Evolutionary conservation across 768 basidiomycete genomes (phyloP).

Genomic region (Ephemerocybe angulata): DNA sequence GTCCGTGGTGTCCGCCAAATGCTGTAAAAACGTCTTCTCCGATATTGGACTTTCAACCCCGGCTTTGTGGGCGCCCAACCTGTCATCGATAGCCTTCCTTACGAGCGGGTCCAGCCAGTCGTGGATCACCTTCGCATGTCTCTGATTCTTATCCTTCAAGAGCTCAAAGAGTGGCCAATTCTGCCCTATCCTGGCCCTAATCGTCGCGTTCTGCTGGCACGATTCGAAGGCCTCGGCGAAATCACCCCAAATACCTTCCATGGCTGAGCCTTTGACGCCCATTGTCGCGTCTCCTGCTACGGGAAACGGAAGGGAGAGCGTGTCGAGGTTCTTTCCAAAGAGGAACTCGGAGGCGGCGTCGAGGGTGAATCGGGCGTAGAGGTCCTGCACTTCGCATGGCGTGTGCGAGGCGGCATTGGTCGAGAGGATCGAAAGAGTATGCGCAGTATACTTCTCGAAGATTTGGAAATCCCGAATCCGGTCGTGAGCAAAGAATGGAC

Average conservation of each 20-base stretch:
- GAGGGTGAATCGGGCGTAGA: constrained; percentile 63
- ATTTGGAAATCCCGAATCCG: constrained; percentile 66
- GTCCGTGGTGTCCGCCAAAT: constrained; percentile 61
- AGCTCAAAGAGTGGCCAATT: constrained; percentile 63
- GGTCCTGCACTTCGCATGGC: constrained; percentile 63
- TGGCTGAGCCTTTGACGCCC: constrained; percentile 59
- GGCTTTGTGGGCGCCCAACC: constrained; percentile 28
- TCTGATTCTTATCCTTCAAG: constrained; percentile 49
- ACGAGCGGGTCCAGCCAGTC: constrained; percentile 65
- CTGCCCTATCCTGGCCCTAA: constrained; percentile 48
- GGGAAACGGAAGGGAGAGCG: constrained; percentile 53
- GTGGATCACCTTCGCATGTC: constrained; percentile 49
- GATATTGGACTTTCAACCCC: constrained; percentile 37
- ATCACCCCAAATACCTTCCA: constrained; percentile 57
- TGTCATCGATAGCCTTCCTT: constrained; percentile 45
- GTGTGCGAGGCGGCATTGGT: constrained; percentile 31
- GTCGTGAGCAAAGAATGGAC: constrained; percentile 75
- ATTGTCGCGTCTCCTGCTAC: constrained; percentile 40
- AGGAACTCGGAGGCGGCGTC: constrained; percentile 73
- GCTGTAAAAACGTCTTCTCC: constrained; percentile 64
- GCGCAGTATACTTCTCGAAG: constrained; percentile 53
- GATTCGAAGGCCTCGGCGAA: constrained; percentile 58
- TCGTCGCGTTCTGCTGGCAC: constrained; percentile 50
- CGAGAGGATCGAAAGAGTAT: constrained; percentile 49
- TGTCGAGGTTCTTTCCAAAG: constrained; percentile 63